Evolutionary conservation across 345 rosid species (phyloP).

Genomic region (Sonneratia caseolaris): DNA sequence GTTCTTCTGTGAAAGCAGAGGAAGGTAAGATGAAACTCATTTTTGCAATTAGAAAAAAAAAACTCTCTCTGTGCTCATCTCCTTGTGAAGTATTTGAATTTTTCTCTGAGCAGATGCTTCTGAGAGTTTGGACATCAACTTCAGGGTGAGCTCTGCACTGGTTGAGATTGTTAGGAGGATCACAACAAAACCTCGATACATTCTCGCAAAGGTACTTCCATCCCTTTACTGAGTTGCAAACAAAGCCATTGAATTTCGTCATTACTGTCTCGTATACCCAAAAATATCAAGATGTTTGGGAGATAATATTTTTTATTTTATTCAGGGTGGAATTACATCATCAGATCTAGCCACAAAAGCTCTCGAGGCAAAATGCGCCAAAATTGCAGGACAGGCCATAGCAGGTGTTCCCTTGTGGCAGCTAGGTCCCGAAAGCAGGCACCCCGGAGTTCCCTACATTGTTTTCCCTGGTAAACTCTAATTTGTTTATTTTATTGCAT

Average conservation of each 20-base stretch:
- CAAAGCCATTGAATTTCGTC: not conserved
- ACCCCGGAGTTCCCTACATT: constrained; percentile 93
- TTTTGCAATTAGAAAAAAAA: not conserved
- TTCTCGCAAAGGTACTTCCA: constrained; percentile 77
- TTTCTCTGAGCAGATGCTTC: constrained; percentile 43
- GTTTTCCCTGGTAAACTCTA: constrained; percentile 75
- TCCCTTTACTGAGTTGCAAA: not conserved
- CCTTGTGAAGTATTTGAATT: not conserved
- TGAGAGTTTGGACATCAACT: constrained; percentile 89
- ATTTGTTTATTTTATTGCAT: not conserved
- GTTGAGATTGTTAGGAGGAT: constrained; percentile 81
- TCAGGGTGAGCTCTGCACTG: constrained; percentile 90
- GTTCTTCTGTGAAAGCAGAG: too few species aligned
- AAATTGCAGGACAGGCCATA: constrained; percentile 85
- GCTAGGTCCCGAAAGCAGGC: constrained; percentile 94
- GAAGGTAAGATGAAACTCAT: too few species aligned
- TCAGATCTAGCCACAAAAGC: constrained; percentile 99
- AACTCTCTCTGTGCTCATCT: not conserved
- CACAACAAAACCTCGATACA: constrained; percentile 77
- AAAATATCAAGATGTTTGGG: too few species aligned
- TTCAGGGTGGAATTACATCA: constrained; percentile 91
- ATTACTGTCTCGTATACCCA: too few species aligned
- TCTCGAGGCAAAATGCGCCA: constrained; percentile 76
- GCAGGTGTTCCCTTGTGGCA: constrained; percentile 97
- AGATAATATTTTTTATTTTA: not conserved